Evolutionary conservation across 2,329 filamentous ascomycete species (phyloP), one percentile per base, ranked within the genome.

Genomic region (Pyrenophora graminea): DNA sequence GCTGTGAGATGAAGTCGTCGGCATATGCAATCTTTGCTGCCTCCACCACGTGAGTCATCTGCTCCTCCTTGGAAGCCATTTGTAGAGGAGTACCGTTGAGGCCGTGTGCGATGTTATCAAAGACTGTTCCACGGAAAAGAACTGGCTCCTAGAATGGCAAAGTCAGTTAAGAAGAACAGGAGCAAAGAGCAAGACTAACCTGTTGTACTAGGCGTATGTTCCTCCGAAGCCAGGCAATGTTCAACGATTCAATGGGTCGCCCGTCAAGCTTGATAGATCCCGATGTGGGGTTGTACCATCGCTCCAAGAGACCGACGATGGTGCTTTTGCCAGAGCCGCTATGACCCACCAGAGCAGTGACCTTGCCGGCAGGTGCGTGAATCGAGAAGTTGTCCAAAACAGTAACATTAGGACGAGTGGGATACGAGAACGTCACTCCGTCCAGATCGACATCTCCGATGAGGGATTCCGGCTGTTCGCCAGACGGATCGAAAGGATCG

Each of bases 241-340:
- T 75, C 69, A 33, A 76, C 38, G 3, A 63, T 41, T 53, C 17
- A 6, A 65, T 87, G 82, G 96, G 85, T 15, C 81, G 75, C 30
- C 92, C 93, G 23, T 83, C 82, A 62, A 85, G 81, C 1, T 84
- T 75, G 50, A 93, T 86, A 5, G 76, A 74, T 3, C 90, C 90
- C 8, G 79, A 74, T 8, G 95, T 87, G 0, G 92, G 91, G 53
- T 91, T 85, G 70, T 97, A 97, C 71, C 97, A 97, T 18, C 93
- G 84, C 74, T 97, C 92, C 1, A 97, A 86, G 23, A 97, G 79
- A 9, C 91, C 91, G 19, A 97, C 87, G 56, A 97, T 90, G 0
- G 93, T 97, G 66, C 88, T 92, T 76, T 97, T 97, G 31, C 93
- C 93, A 33, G 88, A 94, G 5, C 93, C 93, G 18, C 91, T 96